Percentiles rank a stretch among this genome's conserved stretches.
phyloP scores from a whole-genome alignment of 1,284 basidiomycete species.

The Sanguinoderma infundibulare region DNA sequence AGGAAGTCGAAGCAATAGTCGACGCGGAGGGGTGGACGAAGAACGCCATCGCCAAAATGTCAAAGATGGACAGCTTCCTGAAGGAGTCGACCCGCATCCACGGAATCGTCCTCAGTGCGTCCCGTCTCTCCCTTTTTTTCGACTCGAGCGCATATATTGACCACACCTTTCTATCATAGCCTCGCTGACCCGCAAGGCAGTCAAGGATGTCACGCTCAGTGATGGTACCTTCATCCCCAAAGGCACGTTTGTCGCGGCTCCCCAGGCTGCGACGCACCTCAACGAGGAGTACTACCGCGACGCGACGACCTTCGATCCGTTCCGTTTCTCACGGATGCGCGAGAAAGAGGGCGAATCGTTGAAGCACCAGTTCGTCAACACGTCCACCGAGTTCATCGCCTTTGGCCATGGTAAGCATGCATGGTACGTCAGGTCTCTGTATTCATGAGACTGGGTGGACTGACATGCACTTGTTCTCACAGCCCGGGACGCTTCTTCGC shows the following conservation, averaged over 20 bases:
- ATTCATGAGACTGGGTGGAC: neutral
- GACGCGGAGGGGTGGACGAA: constrained; percentile 51
- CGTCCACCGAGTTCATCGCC: constrained; percentile 26
- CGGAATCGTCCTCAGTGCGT: constrained; percentile 32
- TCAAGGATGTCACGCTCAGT: constrained; percentile 44
- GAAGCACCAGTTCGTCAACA: constrained; percentile 28
- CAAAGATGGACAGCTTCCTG: constrained; percentile 57
- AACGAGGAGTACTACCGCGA: constrained; percentile 43
- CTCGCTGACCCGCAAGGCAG: constrained; percentile 38
- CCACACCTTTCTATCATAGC: constrained; percentile 30
- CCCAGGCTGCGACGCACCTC: constrained; percentile 44
- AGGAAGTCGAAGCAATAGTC: constrained; percentile 46
- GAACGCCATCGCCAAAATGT: constrained; percentile 45
- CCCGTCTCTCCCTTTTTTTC: constrained; percentile 37
- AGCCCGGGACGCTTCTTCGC: constrained; percentile 49
- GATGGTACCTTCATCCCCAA: constrained; percentile 46
- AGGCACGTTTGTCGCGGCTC: constrained; percentile 39
- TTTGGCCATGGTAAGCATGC: constrained; percentile 29
- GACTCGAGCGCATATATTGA: neutral
- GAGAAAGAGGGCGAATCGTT: constrained; percentile 20
- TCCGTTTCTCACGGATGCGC: constrained; percentile 46
- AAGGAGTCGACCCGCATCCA: constrained; percentile 49
- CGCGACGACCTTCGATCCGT: constrained; percentile 26
- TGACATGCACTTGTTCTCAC: neutral
- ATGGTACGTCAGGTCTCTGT: neutral